Evolutionary conservation across 768 basidiomycete species (phyloP).

Genomic region (Podaxis sp.): DNA sequence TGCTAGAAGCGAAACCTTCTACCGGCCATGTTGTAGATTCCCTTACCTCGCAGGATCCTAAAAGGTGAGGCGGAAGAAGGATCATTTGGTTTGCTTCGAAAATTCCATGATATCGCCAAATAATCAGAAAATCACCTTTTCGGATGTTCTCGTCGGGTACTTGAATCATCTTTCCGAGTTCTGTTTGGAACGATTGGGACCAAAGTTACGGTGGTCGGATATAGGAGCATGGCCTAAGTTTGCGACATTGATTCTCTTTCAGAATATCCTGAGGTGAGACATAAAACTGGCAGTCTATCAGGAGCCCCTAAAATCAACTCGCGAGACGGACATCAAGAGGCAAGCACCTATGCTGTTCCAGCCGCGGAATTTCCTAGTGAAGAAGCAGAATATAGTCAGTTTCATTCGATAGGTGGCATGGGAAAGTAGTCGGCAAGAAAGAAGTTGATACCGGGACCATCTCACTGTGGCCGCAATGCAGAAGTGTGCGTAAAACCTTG

Average conservation of each 20-base stretch:
- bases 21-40: not conserved
- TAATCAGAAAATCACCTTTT: not conserved
- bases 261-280: not conserved
- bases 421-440: not conserved
- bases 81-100: not conserved
- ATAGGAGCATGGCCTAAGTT: not conserved
- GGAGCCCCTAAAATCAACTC: not conserved
- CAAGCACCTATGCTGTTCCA: not conserved
- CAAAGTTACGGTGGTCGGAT: not conserved
- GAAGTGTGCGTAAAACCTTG: not conserved
- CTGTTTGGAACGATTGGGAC: not conserved
- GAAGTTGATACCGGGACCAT: not conserved
- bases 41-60: not conserved
- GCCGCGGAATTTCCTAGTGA: not conserved
- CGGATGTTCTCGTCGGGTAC: not conserved
- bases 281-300: not conserved
- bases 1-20: not conserved
- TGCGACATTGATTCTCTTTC: not conserved
- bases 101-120: not conserved
- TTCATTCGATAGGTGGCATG: not conserved
- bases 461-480: not conserved
- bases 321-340: not conserved
- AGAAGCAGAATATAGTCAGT: not conserved
- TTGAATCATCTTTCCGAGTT: not conserved
- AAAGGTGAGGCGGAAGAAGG: not conserved